Base-by-base conservation (phyloP, 2,329 filamentous ascomycete genomes). In the Fusarium protoensiforme region DNA sequence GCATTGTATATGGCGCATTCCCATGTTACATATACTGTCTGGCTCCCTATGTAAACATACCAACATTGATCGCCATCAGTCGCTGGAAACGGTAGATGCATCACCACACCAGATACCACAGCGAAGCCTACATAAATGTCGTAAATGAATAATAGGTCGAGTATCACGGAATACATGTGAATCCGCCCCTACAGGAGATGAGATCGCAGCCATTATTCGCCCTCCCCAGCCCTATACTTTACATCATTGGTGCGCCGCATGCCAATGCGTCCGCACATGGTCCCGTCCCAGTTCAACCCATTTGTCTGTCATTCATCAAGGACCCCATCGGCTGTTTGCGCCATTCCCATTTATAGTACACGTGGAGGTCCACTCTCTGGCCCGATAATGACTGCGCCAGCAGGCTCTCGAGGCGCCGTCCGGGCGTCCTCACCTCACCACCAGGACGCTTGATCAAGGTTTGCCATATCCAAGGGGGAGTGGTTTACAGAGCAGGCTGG, bases 401-500 rank as follows among this genome's bases (percentile, higher is more conserved):
- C 27, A n/a, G 43, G 64, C 70, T 73, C 70, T 72, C 68, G 58
- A 62, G 66, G 62, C 75, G 67, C 61, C 41, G 69, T 67, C 72
- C 61, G 64, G 64, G 63, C 70, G 61, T 58, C 65, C 72, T 62
- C 41, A 22, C 39, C 63, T n/a, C 38, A 69, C 59, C 64, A 58
- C 64, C 64, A 59, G 66, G 51, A 58, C 54, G 27, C 22, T 48
- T 60, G 67, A 67, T 69, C 41, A 48, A 71, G 65, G 60, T 57
- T 68, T 64, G 59, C 65, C 38, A 57, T 36, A 65, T 43, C 35
- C 60, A 54, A 62, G 39, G 46, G 29, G 53, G 57, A 39, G n/a
- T 61, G 36, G 11, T 77, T 85, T 84, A 91, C 76, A 91, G 81
- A 36, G 88, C 83, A 51, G 87, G 84, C 81, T 88, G 86, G 43